Evolutionary conservation across 2,329 filamentous ascomycete species (phyloP).

Genomic region (Fusarium sp.): DNA sequence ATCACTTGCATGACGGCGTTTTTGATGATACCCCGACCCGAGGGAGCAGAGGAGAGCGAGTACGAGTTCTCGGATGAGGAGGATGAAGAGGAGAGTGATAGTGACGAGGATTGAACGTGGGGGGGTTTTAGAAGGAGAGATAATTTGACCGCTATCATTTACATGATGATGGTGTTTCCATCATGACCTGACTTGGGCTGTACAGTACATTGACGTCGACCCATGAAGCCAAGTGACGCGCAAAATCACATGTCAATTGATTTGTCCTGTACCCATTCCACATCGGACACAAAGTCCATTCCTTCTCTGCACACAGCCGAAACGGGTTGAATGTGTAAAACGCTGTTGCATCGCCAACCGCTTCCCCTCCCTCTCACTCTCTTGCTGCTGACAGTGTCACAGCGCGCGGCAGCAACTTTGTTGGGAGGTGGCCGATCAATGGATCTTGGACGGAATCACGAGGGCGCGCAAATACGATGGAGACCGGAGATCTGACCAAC

Average conservation of each 20-base stretch:
- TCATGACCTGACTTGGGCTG: conserved; percentile 1
- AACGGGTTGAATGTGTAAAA: background rate
- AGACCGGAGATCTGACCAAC: conserved; percentile 33
- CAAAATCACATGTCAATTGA: conserved; percentile 42
- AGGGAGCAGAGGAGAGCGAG: conserved; percentile 70
- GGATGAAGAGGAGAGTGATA: conserved; percentile 53
- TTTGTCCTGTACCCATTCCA: conserved; percentile 8
- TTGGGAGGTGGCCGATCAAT: conserved; percentile 11
- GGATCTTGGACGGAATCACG: conserved; percentile 26
- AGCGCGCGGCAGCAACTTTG: background rate
- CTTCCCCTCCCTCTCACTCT: background rate
- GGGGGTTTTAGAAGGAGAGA: background rate
- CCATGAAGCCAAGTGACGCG: background rate
- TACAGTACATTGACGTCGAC: background rate
- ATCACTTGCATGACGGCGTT: conserved; percentile 92
- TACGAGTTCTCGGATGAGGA: conserved; percentile 60
- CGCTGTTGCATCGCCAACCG: background rate
- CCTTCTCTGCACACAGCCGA: background rate
- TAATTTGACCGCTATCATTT: conserved; percentile 12
- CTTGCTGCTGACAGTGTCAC: conserved; percentile 5
- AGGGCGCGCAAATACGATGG: conserved; percentile 21
- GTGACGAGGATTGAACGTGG: conserved; percentile 47
- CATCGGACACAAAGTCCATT: conserved; percentile 18
- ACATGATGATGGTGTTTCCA: conserved; percentile 12
- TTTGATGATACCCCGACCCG: conserved; percentile 79